A percentile compares a stretch with the other conserved stretches of the same genome.
Evolutionary conservation across 768 basidiomycete species (phyloP).

Genomic region (Auricularia cornea): DNA sequence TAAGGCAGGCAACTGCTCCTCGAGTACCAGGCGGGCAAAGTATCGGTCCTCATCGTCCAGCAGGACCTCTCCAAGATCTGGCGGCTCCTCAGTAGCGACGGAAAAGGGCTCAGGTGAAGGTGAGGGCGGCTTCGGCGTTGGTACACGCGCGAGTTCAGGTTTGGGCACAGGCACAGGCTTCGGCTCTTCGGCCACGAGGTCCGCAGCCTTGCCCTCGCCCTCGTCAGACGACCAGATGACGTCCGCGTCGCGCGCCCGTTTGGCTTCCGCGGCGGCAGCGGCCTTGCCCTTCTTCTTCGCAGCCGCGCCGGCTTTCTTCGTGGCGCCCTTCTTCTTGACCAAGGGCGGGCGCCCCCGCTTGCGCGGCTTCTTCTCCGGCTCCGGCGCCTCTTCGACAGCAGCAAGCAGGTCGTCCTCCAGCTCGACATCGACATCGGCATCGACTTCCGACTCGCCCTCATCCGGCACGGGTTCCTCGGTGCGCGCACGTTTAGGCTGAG

Average conservation of each 20-base stretch:
- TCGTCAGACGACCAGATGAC: constrained; percentile 2
- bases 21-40: constrained; percentile 56
- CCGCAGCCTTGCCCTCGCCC: constrained; percentile 34
- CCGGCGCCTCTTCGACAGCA: constrained; percentile 7
- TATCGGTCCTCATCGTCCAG: constrained; percentile 86
- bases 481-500: neutral
- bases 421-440: constrained; percentile 7
- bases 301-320: constrained; percentile 18
- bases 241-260: constrained; percentile 18
- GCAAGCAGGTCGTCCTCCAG: constrained; percentile 25
- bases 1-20: constrained; percentile 11
- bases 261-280: constrained; percentile 9
- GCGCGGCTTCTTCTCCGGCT: constrained; percentile 1
- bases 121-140: constrained; percentile 18
- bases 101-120: neutral
- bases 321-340: constrained; percentile 24
- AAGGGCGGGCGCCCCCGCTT: neutral
- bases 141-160: constrained; percentile 40
- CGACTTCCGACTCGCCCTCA: constrained; percentile 22
- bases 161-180: constrained; percentile 43
- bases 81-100: constrained; percentile 35
- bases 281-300: constrained; percentile 19
- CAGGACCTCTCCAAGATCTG: constrained; percentile 52
- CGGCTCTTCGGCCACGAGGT: constrained; percentile 42
- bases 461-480: constrained; percentile 53